phyloP scores from a whole-genome alignment of 192 early-diverging fungal species.

The Martensiomyces pterosporus region DNA sequence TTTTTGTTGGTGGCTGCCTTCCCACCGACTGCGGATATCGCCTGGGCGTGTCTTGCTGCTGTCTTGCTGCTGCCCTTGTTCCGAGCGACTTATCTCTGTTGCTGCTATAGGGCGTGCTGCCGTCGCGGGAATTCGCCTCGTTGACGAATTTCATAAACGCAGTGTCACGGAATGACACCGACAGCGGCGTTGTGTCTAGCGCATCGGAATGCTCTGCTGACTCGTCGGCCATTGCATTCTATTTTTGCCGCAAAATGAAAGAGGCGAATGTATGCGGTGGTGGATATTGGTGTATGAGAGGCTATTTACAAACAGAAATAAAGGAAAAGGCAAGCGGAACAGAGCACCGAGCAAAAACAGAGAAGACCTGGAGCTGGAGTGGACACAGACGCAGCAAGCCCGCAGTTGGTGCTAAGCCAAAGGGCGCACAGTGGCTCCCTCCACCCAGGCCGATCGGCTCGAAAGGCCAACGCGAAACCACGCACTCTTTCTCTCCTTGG shows the following conservation, averaged over 20 bases:
- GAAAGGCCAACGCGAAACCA: no score
- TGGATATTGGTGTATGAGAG: no score
- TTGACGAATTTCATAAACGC: slow-evolving; percentile 24
- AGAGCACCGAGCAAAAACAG: neutral
- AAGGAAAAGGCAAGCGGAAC: neutral
- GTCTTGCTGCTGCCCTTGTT: no score
- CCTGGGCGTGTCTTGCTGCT: neutral
- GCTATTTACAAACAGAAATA: slow-evolving; percentile 1
- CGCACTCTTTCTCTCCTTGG: neutral
- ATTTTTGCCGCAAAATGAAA: slow-evolving; percentile 1
- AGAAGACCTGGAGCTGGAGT: no score
- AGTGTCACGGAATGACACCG: slow-evolving; percentile 27
- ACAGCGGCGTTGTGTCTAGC: slow-evolving; percentile 12
- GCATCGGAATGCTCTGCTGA: slow-evolving; percentile 11
- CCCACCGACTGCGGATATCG: neutral
- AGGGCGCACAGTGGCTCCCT: no score
- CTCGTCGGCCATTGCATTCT: slow-evolving; percentile 38
- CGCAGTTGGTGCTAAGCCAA: no score
- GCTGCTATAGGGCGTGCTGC: slow-evolving; percentile 1
- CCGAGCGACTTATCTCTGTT: no score
- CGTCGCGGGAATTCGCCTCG: slow-evolving; percentile 1
- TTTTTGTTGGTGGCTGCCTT: slow-evolving; percentile 4
- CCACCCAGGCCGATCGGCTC: no score
- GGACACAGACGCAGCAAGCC: no score
- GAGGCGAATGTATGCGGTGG: neutral